Conservation (phyloP, 1,284 basidiomycete species). For the Papiliotrema nemorosa region DNA sequence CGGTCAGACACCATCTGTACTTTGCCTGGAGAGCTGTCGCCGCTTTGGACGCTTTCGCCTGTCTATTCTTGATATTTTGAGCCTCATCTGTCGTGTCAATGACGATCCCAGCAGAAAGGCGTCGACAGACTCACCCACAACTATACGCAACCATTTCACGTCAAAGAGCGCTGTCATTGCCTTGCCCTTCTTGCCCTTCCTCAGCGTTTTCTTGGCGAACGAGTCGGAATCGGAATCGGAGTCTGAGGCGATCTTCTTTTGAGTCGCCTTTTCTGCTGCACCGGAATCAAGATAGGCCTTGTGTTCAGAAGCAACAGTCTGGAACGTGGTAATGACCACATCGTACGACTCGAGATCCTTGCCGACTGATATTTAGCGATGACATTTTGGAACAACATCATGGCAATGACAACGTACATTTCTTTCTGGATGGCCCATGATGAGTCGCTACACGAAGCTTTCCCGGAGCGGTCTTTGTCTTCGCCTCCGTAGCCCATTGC, state of each 20-base stretch:
- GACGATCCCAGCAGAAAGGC: too few relatives aligned
- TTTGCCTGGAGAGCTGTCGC: slow-evolving; percentile 74
- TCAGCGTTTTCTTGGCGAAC: slow-evolving; percentile 20
- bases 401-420: slow-evolving; percentile 61
- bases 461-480: slow-evolving; percentile 64
- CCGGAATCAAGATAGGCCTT: slow-evolving; percentile 34
- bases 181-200: slow-evolving; percentile 51
- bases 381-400: too few relatives aligned
- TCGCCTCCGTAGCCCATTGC: slow-evolving; percentile 87
- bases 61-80: slow-evolving; percentile 93
- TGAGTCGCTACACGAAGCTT: slow-evolving; percentile 71
- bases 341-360: slow-evolving; percentile 61
- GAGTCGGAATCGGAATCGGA: slow-evolving; percentile 36
- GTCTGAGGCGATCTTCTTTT: not conserved
- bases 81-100: slow-evolving; percentile 70
- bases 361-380: slow-evolving; percentile 57
- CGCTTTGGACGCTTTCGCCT: slow-evolving; percentile 74
- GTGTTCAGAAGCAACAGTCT: slow-evolving; percentile 71
- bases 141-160: slow-evolving; percentile 78
- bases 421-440: slow-evolving; percentile 70
- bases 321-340: slow-evolving; percentile 79
- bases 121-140: slow-evolving; percentile 60
- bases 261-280: not conserved
- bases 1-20: slow-evolving; percentile 85
- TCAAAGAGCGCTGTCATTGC: slow-evolving; percentile 66